Conservation (phyloP, 148 eudicot species). For the Rhododendron vialii region DNA sequence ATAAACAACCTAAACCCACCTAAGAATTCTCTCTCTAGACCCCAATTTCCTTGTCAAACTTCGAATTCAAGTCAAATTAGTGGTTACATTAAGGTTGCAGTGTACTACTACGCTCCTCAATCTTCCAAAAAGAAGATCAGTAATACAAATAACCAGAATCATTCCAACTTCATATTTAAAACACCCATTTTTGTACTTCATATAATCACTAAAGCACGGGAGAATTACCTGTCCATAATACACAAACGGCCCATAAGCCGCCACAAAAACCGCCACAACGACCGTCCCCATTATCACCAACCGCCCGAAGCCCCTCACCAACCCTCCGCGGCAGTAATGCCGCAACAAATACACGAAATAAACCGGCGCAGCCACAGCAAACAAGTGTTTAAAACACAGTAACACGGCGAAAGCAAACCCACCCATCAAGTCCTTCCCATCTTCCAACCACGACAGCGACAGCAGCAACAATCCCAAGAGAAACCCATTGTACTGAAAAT, state of each 20-base stretch:
- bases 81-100: neutral
- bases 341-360: slow-evolving; percentile 89
- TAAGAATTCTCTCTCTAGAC: slow-evolving; percentile 29
- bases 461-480: slow-evolving; percentile 64
- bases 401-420: slow-evolving; percentile 79
- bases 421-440: slow-evolving; percentile 77
- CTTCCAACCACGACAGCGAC: slow-evolving; percentile 60
- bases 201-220: neutral
- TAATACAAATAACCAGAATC: neutral
- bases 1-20: slow-evolving; percentile 72
- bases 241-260: slow-evolving; percentile 87
- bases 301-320: slow-evolving; percentile 57
- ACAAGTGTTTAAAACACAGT: slow-evolving; percentile 84
- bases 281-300: slow-evolving; percentile 60
- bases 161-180: neutral
- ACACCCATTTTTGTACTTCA: neutral
- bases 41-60: slow-evolving; percentile 33
- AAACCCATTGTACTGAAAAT: slow-evolving; percentile 97
- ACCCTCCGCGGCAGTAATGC: slow-evolving; percentile 79
- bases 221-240: slow-evolving; percentile 71
- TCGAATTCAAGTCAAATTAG: slow-evolving; percentile 15
- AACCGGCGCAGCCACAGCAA: slow-evolving; percentile 96
- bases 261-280: slow-evolving; percentile 56
- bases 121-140: neutral
- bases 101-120: neutral